Percentiles rank a stretch among this genome's conserved stretches.
Evolutionary conservation across 768 basidiomycete genomes (phyloP).

Genomic region (Psilocybe cyanescens): DNA sequence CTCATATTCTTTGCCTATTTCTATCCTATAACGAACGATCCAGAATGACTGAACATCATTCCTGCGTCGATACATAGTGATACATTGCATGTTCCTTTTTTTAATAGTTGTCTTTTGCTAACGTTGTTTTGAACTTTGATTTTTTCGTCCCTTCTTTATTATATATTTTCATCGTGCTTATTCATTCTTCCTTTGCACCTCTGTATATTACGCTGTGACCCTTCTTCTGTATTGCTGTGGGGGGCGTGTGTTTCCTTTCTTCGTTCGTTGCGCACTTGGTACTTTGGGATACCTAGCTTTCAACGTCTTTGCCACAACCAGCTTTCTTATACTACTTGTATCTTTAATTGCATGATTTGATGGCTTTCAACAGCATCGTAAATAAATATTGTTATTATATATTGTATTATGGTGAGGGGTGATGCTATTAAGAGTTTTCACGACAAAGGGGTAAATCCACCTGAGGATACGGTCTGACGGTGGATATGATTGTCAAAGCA

Average conservation of each 20-base stretch:
- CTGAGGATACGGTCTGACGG: too few species aligned
- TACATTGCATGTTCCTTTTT: not conserved
- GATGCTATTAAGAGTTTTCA: not conserved
- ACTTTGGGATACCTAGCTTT: conserved; percentile 8
- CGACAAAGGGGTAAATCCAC: not conserved
- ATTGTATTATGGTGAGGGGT: not conserved
- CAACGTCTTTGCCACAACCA: not conserved
- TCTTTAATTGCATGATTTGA: conserved; percentile 13
- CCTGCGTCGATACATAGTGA: not conserved
- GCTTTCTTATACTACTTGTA: conserved; percentile 19
- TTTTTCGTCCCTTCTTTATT: not conserved
- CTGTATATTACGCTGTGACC: conserved; percentile 1
- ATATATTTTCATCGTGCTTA: not conserved
- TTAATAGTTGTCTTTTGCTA: not conserved
- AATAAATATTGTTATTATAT: not conserved
- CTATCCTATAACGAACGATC: not conserved
- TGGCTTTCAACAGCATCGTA: not conserved
- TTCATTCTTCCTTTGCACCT: not conserved
- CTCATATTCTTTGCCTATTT: not conserved
- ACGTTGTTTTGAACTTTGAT: not conserved
- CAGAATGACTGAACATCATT: not conserved
- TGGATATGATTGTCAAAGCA: too few species aligned
- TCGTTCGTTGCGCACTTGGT: not conserved
- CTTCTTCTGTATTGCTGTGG: not conserved
- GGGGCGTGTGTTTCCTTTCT: not conserved